Conservation (phyloP, 306 rosid genomes). For the Vicia faba region DNA sequence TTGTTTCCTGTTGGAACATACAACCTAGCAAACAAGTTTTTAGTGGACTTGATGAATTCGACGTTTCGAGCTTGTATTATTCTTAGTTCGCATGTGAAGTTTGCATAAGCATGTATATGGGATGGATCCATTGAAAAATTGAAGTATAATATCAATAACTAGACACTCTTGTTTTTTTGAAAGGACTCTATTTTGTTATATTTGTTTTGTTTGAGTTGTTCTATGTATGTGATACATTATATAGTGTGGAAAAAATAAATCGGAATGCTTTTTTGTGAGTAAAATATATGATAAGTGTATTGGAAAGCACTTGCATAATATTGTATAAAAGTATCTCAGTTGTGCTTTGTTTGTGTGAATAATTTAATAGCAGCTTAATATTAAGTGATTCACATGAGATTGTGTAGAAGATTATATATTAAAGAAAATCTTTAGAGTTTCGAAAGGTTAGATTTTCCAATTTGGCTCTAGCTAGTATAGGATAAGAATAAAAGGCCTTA, state of each 20-base stretch:
- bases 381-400: slow-evolving; percentile 13
- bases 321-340: slow-evolving; percentile 23
- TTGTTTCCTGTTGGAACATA: slow-evolving; percentile 55
- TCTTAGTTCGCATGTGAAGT: slow-evolving; percentile 54
- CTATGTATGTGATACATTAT: not conserved
- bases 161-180: too few species aligned
- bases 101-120: slow-evolving; percentile 46
- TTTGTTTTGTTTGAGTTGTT: slow-evolving; percentile 28
- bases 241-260: slow-evolving; percentile 3
- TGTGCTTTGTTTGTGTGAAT: slow-evolving; percentile 28
- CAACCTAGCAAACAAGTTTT: slow-evolving; percentile 54
- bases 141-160: too few species aligned
- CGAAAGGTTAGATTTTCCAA: slow-evolving; percentile 43
- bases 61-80: slow-evolving; percentile 56
- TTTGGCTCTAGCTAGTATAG: slow-evolving; percentile 41
- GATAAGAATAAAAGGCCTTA: slow-evolving; percentile 1
- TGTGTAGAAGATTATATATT: slow-evolving; percentile 41
- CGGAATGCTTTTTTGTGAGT: slow-evolving; percentile 28
- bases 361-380: slow-evolving; percentile 3
- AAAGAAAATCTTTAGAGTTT: slow-evolving; percentile 42
- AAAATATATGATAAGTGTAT: too few species aligned
- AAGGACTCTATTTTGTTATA: too few species aligned
- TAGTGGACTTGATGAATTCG: slow-evolving; percentile 34
- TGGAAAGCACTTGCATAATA: not conserved
- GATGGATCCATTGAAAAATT: slow-evolving; percentile 48